A percentile compares a stretch with the other conserved stretches of the same genome.
phyloP scores from a whole-genome alignment of 176 grass and related monocot species.

The Hsuehochloa calcarea region DNA sequence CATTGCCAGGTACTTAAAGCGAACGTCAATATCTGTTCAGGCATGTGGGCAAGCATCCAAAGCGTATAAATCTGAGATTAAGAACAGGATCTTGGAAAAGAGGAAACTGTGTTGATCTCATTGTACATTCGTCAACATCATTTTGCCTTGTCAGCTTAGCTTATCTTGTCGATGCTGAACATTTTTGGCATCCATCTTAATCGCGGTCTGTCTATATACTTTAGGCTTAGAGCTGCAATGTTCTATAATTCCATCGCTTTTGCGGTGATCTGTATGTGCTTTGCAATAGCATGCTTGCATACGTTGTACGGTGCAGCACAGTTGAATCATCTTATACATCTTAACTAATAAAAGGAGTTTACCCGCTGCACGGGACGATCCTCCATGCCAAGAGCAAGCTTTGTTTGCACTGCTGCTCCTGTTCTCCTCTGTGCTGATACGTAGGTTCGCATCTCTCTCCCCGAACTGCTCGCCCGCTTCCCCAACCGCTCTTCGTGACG shows the following conservation, averaged over 20 bases:
- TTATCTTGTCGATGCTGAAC: not conserved
- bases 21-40: constrained; percentile 28
- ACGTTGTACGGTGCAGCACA: not conserved
- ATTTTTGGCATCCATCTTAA: not conserved
- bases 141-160: not conserved
- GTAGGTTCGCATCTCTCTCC: no score
- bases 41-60: constrained; percentile 20
- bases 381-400: no score
- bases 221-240: not conserved
- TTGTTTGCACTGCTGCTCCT: no score
- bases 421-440: no score
- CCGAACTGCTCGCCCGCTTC: no score
- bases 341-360: no score
- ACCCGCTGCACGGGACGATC: no score
- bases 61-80: constrained; percentile 22
- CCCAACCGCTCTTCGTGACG: not conserved
- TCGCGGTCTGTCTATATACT: not conserved
- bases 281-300: not conserved
- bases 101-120: constrained; percentile 23
- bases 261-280: not conserved
- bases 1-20: constrained; percentile 24
- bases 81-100: constrained; percentile 16
- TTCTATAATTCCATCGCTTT: not conserved
- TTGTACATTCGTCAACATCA: not conserved
- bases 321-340: not conserved